Conservation (phyloP, 192 early-diverging fungal genomes). For the Oehlia diaphana region DNA sequence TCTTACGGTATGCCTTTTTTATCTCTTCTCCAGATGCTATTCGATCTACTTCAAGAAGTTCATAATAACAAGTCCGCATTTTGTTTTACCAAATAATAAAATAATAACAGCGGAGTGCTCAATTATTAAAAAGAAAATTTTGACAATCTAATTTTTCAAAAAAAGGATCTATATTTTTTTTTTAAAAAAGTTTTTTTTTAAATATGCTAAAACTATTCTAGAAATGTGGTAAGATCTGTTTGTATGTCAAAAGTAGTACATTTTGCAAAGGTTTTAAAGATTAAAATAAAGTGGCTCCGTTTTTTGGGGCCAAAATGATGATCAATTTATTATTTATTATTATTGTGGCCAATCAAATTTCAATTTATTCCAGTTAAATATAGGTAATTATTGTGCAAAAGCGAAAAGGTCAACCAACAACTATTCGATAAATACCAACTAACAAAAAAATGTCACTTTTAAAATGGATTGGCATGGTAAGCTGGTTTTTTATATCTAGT, state of each 20-base stretch:
- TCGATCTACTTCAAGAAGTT: conserved; percentile 10
- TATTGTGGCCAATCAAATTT: not conserved
- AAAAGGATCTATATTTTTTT: too few relatives aligned
- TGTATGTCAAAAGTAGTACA: too few relatives aligned
- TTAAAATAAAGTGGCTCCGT: too few relatives aligned
- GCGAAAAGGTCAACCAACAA: not conserved
- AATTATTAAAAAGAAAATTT: not conserved
- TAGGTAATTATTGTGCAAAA: not conserved
- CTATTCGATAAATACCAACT: not conserved
- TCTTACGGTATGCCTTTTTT: conserved; percentile 84
- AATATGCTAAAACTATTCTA: too few relatives aligned
- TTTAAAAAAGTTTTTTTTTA: too few relatives aligned
- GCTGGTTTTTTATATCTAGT: not conserved
- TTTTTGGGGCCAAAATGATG: too few relatives aligned
- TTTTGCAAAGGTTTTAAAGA: too few relatives aligned
- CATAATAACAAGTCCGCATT: conserved; percentile 21
- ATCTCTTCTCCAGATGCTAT: conserved; percentile 36
- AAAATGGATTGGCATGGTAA: conserved; percentile 12
- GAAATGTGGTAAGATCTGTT: too few relatives aligned
- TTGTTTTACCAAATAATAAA: not conserved
- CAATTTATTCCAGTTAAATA: not conserved
- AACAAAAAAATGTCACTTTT: conserved; percentile 4
- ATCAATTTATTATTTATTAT: too few relatives aligned
- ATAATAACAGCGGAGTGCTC: not conserved
- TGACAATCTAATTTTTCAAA: too few relatives aligned